Conservation (phyloP, 2,329 filamentous ascomycete species). For the Epichloe glyceriae region DNA sequence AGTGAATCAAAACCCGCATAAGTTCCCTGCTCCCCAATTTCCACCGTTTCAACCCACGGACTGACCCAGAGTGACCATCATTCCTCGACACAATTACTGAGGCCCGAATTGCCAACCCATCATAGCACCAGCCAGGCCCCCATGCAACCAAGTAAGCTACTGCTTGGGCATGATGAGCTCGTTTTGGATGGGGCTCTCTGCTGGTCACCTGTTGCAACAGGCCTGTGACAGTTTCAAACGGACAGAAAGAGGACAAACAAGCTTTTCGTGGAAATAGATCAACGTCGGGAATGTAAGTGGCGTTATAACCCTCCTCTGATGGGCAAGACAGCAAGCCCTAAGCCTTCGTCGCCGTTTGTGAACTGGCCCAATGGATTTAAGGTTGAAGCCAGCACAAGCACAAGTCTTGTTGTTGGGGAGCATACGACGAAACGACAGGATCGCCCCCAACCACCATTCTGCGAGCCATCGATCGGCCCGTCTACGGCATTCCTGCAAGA, state of each 20-base stretch:
- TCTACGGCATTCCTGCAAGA: neutral
- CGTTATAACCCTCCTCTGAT: neutral
- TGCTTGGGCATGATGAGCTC: too few relatives aligned
- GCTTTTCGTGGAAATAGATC: too few relatives aligned
- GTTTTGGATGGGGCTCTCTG: too few relatives aligned
- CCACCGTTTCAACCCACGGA: conserved; percentile 7
- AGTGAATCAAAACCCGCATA: conserved; percentile 4
- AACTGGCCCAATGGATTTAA: neutral
- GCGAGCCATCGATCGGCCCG: neutral
- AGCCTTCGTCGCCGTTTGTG: too few relatives aligned
- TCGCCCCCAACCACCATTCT: neutral
- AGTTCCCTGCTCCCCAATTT: conserved; percentile 6
- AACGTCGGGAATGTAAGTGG: neutral
- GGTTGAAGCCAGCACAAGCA: neutral
- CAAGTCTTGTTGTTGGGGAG: neutral
- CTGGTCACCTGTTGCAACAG: too few relatives aligned
- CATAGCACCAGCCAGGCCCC: too few relatives aligned
- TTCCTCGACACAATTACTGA: neutral
- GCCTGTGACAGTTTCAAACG: too few relatives aligned
- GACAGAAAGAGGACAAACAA: too few relatives aligned
- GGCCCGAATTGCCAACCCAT: too few relatives aligned
- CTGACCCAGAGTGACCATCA: neutral
- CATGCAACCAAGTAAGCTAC: too few relatives aligned
- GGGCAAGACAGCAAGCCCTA: too few relatives aligned
- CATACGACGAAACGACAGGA: neutral